A percentile compares a stretch with the other conserved stretches of the same genome.
Evolutionary conservation across 768 basidiomycete species (phyloP).

Genomic region (Cystobasidium tubakii): DNA sequence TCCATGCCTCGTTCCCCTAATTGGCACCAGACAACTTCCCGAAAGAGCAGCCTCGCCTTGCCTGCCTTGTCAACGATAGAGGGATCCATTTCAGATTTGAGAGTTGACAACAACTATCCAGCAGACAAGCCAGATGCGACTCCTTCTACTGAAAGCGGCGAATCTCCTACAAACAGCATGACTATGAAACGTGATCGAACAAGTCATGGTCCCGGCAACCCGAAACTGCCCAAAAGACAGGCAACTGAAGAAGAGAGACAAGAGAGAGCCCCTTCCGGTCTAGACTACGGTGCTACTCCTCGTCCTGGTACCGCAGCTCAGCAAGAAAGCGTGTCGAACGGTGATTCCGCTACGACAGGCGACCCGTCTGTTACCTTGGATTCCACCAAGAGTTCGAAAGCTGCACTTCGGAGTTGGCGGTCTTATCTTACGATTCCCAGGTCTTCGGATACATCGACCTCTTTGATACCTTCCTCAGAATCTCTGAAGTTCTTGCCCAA

Average conservation of each 20-base stretch:
- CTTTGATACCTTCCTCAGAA: no score
- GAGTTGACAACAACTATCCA: neutral
- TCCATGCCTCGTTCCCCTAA: conserved; percentile 17
- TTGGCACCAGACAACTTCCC: neutral
- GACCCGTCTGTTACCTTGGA: neutral
- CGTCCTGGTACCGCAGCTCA: neutral
- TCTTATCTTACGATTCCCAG: neutral
- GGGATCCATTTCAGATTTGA: conserved; percentile 19
- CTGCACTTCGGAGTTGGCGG: neutral
- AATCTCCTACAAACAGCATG: neutral
- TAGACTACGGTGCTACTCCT: neutral
- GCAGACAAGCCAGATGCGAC: neutral
- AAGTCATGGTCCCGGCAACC: neutral
- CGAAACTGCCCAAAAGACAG: conserved; percentile 1
- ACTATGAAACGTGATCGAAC: conserved; percentile 7
- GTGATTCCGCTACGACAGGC: neutral
- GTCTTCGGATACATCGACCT: neutral
- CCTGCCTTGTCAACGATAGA: conserved; percentile 25
- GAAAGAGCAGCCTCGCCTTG: conserved; percentile 10
- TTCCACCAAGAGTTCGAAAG: neutral
- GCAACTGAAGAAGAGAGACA: neutral
- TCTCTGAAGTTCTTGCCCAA: no score
- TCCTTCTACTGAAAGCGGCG: neutral
- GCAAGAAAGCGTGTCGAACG: no score
- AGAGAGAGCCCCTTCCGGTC: neutral